phyloP scores from a whole-genome alignment of 768 basidiomycete genomes.

The Calocera cornea region DNA sequence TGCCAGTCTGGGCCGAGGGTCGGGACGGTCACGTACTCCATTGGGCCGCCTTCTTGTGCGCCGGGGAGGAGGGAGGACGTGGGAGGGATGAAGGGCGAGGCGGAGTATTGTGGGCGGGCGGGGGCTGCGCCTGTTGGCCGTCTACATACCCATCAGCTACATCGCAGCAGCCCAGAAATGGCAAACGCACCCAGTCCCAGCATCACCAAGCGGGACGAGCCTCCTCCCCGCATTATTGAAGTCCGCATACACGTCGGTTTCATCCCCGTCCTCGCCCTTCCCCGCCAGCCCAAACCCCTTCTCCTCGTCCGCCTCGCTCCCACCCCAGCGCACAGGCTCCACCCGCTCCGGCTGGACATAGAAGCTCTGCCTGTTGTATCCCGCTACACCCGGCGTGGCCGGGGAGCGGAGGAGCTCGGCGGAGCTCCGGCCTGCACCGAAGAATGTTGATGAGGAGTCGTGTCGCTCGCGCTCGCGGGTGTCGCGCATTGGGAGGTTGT shows the following conservation, averaged over 20 bases:
- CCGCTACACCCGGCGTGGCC: conserved; percentile 41
- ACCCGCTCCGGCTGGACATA: conserved; percentile 55
- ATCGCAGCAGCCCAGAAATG: not conserved
- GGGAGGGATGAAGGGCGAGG: not conserved
- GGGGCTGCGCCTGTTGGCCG: not conserved
- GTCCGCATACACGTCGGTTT: conserved; percentile 76
- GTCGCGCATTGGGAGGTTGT: too few species aligned
- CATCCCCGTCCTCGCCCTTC: conserved; percentile 22
- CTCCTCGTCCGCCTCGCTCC: conserved; percentile 48
- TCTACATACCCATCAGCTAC: not conserved
- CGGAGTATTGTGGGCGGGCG: not conserved
- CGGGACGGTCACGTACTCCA: conserved; percentile 86
- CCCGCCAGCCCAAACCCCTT: not conserved
- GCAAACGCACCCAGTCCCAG: not conserved
- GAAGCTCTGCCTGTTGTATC: conserved; percentile 52
- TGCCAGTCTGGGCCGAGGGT: conserved; percentile 86
- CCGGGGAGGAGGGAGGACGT: conserved; percentile 23
- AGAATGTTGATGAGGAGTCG: conserved; percentile 8
- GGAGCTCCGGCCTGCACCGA: not conserved
- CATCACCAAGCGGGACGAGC: conserved; percentile 20
- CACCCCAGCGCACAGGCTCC: conserved; percentile 66
- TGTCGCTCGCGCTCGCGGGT: not conserved
- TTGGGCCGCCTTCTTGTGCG: conserved; percentile 36
- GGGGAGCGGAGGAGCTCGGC: not conserved
- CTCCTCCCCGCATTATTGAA: conserved; percentile 76